These are phyloP conservation scores for Carex kokanica DNA, from an alignment of 176 grass and related monocot genomes.

Conservation along the genomic window DNA sequence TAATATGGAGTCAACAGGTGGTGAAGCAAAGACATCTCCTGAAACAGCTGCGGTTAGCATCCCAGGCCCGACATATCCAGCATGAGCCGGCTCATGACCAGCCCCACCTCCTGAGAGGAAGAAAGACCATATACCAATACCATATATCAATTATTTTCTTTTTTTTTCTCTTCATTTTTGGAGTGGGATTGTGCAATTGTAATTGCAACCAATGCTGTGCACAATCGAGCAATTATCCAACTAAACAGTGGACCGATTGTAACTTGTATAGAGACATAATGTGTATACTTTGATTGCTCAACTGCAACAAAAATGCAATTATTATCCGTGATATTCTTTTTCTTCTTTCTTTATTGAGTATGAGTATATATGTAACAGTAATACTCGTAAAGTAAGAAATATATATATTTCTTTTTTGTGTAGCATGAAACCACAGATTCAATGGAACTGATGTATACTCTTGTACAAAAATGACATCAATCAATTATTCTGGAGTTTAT, in stretches of 20 bases:
- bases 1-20: conserved; percentile 43
- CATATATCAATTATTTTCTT: neutral
- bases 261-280: neutral
- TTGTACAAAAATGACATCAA: neutral
- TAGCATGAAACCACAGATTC: neutral
- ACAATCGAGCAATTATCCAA: neutral
- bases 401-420: neutral
- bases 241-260: neutral
- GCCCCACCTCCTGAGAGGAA: conserved; percentile 41
- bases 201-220: neutral
- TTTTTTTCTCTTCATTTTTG: neutral
- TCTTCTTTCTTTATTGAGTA: neutral
- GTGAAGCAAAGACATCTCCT: conserved; percentile 43
- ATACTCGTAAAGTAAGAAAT: neutral
- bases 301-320: neutral
- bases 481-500: neutral
- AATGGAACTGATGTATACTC: neutral
- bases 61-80: conserved; percentile 50
- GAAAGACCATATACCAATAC: neutral
- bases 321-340: neutral
- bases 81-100: conserved; percentile 49
- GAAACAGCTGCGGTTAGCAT: conserved; percentile 67
- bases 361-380: neutral
- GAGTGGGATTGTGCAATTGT: neutral
- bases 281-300: neutral